Percentiles rank a stretch among this genome's conserved stretches.
Conservation (phyloP, 225 moss, liverwort and hornwort species). For the Pseudoscleropodium purum region DNA sequence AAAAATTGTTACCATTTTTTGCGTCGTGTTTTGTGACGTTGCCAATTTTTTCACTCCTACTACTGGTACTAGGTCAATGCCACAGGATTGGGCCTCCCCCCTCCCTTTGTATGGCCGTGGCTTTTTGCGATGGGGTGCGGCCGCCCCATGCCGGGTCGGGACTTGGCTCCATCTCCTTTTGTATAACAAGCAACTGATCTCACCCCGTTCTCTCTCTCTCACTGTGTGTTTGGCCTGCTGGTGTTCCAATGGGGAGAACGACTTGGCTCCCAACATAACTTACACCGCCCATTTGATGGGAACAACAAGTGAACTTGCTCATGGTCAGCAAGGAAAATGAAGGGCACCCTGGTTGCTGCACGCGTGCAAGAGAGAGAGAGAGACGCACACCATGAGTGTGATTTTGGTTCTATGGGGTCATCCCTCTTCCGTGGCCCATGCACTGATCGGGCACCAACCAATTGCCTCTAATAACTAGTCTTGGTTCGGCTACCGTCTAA, state of each 20-base stretch:
- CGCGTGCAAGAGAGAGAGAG: not conserved
- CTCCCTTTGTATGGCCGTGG: not conserved
- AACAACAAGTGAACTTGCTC: not conserved
- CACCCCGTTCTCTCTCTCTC: not conserved
- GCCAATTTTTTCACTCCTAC: too few relatives aligned
- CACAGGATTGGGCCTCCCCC: not conserved
- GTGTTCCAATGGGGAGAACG: not conserved
- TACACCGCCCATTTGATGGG: not conserved
- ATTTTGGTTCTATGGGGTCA: not conserved
- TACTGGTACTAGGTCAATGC: not conserved
- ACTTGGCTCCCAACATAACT: not conserved
- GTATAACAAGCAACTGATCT: not conserved
- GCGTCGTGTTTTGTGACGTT: accelerated
- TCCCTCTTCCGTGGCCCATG: conserved; percentile 21
- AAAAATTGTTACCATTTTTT: too few relatives aligned
- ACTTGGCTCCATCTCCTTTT: not conserved
- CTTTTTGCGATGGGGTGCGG: not conserved
- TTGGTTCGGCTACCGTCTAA: not conserved
- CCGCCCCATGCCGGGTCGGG: not conserved
- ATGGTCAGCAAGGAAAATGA: not conserved
- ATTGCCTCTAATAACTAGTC: not conserved
- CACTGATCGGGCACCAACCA: not conserved
- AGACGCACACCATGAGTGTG: conserved; percentile 2
- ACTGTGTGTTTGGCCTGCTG: not conserved
- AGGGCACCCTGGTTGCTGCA: not conserved